Evolutionary conservation across 768 basidiomycete species (phyloP).

Genomic region (Boletus pseudo-olivaceus): DNA sequence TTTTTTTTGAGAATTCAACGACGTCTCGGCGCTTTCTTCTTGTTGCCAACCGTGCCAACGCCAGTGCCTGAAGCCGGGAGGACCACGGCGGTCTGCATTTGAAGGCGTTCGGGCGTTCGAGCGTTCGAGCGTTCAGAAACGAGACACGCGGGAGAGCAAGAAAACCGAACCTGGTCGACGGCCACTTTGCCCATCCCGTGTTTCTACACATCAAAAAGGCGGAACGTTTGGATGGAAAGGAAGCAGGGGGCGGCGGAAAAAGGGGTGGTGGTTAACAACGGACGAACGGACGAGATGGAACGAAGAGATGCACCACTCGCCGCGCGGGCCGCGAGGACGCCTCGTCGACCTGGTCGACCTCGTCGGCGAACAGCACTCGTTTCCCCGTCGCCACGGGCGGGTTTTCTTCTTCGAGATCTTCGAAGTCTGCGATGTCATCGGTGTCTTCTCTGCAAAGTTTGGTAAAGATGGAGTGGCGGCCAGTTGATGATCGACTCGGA

Average conservation of each 20-base stretch:
- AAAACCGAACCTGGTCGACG: conserved; percentile 24
- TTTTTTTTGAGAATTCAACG: conserved; percentile 23
- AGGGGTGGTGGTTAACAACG: neutral
- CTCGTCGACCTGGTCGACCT: conserved; percentile 17
- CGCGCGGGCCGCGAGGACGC: conserved; percentile 26
- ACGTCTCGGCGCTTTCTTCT: conserved; percentile 24
- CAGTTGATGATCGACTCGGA: conserved; percentile 25
- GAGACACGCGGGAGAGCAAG: neutral
- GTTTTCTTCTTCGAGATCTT: conserved; percentile 24
- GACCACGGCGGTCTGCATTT: neutral
- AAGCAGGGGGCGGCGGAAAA: neutral
- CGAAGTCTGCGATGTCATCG: conserved; percentile 26
- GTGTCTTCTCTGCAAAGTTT: conserved; percentile 25
- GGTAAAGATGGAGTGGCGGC: conserved; percentile 19
- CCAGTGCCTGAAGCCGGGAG: conserved; percentile 1
- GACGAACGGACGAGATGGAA: neutral
- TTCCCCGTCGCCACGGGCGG: conserved; percentile 20
- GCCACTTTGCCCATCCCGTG: conserved; percentile 12
- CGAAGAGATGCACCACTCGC: conserved; percentile 20
- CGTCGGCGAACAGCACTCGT: conserved; percentile 23
- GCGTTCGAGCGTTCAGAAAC: conserved; percentile 1
- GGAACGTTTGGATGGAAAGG: neutral
- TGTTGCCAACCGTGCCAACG: neutral
- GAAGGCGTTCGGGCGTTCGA: neutral
- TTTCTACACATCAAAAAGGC: conserved; percentile 15